Evolutionary conservation across 2,329 filamentous ascomycete species (phyloP).

Genomic region (Aspergillus nomiae): DNA sequence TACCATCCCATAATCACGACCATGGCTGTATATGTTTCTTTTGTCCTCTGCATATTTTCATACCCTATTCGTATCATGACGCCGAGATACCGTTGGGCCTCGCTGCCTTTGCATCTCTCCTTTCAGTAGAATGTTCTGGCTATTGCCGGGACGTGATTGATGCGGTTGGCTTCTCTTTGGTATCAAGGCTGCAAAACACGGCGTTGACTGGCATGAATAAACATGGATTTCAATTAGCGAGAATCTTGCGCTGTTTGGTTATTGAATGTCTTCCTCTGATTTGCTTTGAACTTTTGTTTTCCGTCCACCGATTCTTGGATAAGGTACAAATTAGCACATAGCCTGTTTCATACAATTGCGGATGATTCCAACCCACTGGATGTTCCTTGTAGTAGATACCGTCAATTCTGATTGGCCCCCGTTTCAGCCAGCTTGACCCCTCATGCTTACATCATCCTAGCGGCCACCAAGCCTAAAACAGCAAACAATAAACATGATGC

Average conservation of each 20-base stretch:
- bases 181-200: conserved; percentile 18
- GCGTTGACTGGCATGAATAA: conserved; percentile 22
- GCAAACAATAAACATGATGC: conserved; percentile 39
- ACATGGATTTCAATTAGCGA: conserved; percentile 24
- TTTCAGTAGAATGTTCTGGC: not conserved
- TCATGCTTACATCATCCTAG: conserved; percentile 21
- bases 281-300: not conserved
- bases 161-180: conserved; percentile 8
- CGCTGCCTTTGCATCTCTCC: not conserved
- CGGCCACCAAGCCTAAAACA: conserved; percentile 28
- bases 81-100: not conserved
- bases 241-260: not conserved
- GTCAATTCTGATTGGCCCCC: not conserved
- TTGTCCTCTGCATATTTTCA: conserved; percentile 10
- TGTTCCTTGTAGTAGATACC: not conserved
- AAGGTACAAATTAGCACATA: not conserved
- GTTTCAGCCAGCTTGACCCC: conserved; percentile 12
- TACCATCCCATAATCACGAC: conserved; percentile 1
- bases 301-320: not conserved
- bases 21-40: conserved; percentile 7
- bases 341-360: not conserved
- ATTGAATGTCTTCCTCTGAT: not conserved
- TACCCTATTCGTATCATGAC: conserved; percentile 9
- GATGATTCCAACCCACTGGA: no score
- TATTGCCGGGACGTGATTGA: not conserved